Base-by-base conservation (phyloP, 768 basidiomycete genomes). In the Hericium alpestre region DNA sequence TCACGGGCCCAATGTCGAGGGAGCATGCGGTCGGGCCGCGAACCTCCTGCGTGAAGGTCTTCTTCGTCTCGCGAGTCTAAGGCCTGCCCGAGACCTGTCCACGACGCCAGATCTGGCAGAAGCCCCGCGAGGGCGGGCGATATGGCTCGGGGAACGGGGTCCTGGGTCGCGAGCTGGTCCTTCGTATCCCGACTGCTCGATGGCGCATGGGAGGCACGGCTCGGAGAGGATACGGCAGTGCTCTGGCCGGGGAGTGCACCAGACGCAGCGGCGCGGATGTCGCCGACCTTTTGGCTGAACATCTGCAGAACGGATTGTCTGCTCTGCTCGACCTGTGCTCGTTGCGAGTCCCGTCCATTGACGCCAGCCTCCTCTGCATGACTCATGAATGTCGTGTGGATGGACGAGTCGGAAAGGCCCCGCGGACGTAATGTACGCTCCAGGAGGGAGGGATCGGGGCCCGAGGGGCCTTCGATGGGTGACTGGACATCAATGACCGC, bases 381-480 rank as follows among this genome's bases (percentile, higher is more conserved):
- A 55, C 71, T 76, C 58, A 83, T 72, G 70, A 89, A 95, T 0
- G 90, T 90, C 4, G 90, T 87, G 59, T 84, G 89, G 59, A 97
- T 93, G 1, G 91, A 94, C 0, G 93, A 94, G 67, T 97, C 95
- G 1, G 90, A 92, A 52, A 96, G 70, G 2, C 93, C 92, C 55
- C 94, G 80, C 27, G 86, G 79, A 40, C 82, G 80, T 7, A 93
- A 73, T 16, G 84, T 82, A 20, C 83, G 82, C 51, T 86, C 77
- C 23, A 84, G 70, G 15, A 90, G 68, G n/a, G 84, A 68, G 2
- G 72, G 67, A 10, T 65, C 58, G 75, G 4, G 77, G 73, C 40
- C 80, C 58, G 27, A 66, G 61, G 59, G 81, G 74, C 72, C 65
- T 59, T 73, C 78, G 10, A 65, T 70, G 40, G 68, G 71, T 38